Conservation (phyloP, 179 eudicot species). For the Spinacia oleracea region DNA sequence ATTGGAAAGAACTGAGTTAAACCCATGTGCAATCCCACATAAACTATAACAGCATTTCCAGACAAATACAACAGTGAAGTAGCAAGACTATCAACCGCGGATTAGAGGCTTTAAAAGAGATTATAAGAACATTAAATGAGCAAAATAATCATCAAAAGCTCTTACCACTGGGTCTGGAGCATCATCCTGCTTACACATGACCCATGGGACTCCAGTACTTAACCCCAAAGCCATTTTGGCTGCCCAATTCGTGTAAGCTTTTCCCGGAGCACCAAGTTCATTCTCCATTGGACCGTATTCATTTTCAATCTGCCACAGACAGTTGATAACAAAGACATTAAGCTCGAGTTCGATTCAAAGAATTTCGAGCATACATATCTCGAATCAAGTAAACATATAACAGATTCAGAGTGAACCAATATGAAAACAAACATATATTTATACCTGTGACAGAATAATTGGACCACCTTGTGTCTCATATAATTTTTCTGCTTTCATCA, state of each 20-base stretch:
- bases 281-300: conserved; percentile 81
- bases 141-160: conserved; percentile 16
- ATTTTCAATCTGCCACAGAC: conserved; percentile 69
- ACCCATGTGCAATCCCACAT: conserved; percentile 42
- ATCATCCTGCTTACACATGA: conserved; percentile 92
- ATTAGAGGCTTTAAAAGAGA: conserved; percentile 6
- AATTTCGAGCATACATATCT: not conserved
- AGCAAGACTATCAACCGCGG: conserved; percentile 26
- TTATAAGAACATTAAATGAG: conserved; percentile 14
- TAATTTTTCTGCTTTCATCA: conserved; percentile 72
- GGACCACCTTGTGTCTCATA: conserved; percentile 89
- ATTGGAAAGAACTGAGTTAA: conserved; percentile 3
- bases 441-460: conserved; percentile 81
- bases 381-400: not conserved
- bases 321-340: conserved; percentile 16
- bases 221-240: conserved; percentile 79
- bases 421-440: conserved; percentile 4
- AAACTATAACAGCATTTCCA: conserved; percentile 12
- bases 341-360: not conserved
- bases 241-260: conserved; percentile 72
- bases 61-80: conserved; percentile 18
- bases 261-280: conserved; percentile 65
- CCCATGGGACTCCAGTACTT: conserved; percentile 79
- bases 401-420: not conserved
- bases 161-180: conserved; percentile 89